Conservation (phyloP, 202 grass and related monocot species). For the Zizania palustris region DNA sequence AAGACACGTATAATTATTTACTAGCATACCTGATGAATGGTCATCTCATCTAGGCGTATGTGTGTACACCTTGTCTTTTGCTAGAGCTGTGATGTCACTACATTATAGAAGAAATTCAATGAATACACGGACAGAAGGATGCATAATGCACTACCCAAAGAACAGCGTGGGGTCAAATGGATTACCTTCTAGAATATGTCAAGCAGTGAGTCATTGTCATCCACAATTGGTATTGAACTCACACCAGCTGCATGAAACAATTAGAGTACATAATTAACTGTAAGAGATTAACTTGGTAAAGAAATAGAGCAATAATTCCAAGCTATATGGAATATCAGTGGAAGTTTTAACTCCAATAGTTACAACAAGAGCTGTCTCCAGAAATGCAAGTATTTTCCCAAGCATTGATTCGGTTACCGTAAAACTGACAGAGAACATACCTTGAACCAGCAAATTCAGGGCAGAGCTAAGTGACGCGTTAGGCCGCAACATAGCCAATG, state of each 20-base stretch:
- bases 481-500: slow-evolving; percentile 71
- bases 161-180: slow-evolving; percentile 1
- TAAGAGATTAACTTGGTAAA: slow-evolving; percentile 38
- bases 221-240: slow-evolving; percentile 94
- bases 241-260: slow-evolving; percentile 68
- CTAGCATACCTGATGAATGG: slow-evolving; percentile 74
- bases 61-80: slow-evolving; percentile 95
- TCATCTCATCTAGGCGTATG: slow-evolving; percentile 91
- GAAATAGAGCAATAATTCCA: slow-evolving; percentile 10
- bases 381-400: slow-evolving; percentile 39
- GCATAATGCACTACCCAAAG: neutral
- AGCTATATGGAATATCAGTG: slow-evolving; percentile 8
- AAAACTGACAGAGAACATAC: slow-evolving; percentile 48
- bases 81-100: slow-evolving; percentile 98
- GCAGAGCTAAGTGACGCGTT: slow-evolving; percentile 77
- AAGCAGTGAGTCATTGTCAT: slow-evolving; percentile 88
- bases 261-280: slow-evolving; percentile 18
- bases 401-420: neutral
- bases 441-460: slow-evolving; percentile 90
- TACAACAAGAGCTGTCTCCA: neutral
- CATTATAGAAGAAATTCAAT: slow-evolving; percentile 42
- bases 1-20: neutral
- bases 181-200: slow-evolving; percentile 98
- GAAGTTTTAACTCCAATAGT: slow-evolving; percentile 8
- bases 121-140: slow-evolving; percentile 12